Percentiles rank a stretch among this genome's conserved stretches.
phyloP scores from a whole-genome alignment of 2,329 filamentous ascomycete genomes.

The Celoporthe dispersa region DNA sequence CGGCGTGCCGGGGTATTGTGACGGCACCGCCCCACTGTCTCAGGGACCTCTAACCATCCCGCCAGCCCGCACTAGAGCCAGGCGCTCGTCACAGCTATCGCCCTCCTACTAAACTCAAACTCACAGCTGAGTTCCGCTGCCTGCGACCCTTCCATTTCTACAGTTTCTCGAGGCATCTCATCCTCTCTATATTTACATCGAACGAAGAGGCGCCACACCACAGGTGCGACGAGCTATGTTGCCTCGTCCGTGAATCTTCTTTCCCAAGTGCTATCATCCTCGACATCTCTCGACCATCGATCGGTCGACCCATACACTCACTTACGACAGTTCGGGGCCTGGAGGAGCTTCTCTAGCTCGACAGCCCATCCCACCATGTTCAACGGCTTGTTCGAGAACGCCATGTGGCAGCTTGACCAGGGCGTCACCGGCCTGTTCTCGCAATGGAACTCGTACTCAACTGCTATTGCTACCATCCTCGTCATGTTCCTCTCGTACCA shows the following conservation, averaged over 20 bases:
- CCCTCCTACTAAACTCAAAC: background rate
- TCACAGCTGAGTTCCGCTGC: background rate
- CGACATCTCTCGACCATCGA: background rate
- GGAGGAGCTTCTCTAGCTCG: background rate
- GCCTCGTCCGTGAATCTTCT: background rate
- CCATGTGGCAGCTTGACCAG: slow-evolving; percentile 72
- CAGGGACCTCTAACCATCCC: background rate
- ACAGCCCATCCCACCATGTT: slow-evolving; percentile 23
- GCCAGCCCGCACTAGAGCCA: background rate
- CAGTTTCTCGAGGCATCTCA: background rate
- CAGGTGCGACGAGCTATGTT: slow-evolving; percentile 9
- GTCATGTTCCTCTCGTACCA: slow-evolving; percentile 71
- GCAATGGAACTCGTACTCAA: slow-evolving; percentile 84
- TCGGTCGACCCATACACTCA: no score
- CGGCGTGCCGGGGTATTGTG: background rate
- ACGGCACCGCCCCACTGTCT: slow-evolving; percentile 13
- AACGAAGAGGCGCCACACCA: slow-evolving; percentile 1
- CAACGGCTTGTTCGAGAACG: slow-evolving; percentile 49
- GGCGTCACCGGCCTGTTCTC: slow-evolving; percentile 70
- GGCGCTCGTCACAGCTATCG: slow-evolving; percentile 8
- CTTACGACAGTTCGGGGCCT: background rate
- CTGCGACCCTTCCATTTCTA: background rate
- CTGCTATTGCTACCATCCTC: slow-evolving; percentile 69
- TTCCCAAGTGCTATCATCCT: background rate
- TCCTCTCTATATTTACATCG: background rate